Conservation (phyloP, 2,329 filamentous ascomycete genomes). For the Ceratocystis colombiana region DNA sequence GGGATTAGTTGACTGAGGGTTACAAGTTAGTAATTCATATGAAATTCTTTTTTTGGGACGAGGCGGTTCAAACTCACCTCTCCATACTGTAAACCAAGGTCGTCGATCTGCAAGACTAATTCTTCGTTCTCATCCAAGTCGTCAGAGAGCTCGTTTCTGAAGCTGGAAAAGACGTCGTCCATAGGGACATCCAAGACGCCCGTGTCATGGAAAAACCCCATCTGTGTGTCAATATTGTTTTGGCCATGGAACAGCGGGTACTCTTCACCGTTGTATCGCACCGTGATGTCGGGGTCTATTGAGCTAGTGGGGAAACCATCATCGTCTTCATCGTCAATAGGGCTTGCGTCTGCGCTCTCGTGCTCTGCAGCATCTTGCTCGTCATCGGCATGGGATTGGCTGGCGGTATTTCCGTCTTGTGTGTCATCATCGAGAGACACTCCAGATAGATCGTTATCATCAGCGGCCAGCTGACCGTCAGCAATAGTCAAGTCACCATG, state of each 20-base stretch:
- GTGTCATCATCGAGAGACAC: slow-evolving; percentile 20
- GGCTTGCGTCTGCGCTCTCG: slow-evolving; percentile 19
- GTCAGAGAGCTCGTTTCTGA: slow-evolving; percentile 39
- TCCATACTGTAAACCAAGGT: slow-evolving; percentile 44
- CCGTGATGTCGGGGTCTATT: slow-evolving; percentile 33
- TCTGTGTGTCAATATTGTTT: slow-evolving; percentile 29
- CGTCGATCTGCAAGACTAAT: slow-evolving; percentile 43
- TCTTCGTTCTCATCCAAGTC: slow-evolving; percentile 41
- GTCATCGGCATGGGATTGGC: slow-evolving; percentile 28
- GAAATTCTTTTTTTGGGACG: background rate
- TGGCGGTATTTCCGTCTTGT: slow-evolving; percentile 27
- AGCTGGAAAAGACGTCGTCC: slow-evolving; percentile 37
- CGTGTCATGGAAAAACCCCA: slow-evolving; percentile 39
- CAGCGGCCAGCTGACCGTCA: background rate
- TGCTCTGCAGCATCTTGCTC: slow-evolving; percentile 25
- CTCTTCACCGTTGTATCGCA: slow-evolving; percentile 38
- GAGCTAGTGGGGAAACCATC: slow-evolving; percentile 22
- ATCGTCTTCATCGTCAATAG: slow-evolving; percentile 27
- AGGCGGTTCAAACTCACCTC: slow-evolving; percentile 35
- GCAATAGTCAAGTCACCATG: slow-evolving; percentile 17
- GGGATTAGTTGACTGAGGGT: slow-evolving; percentile 32
- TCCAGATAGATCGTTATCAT: slow-evolving; percentile 26
- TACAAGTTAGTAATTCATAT: background rate
- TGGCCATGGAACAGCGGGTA: slow-evolving; percentile 35
- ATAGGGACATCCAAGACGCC: slow-evolving; percentile 38